phyloP scores from a whole-genome alignment of 2,329 filamentous ascomycete species.

The Pyrenophora tritici-repentis region DNA sequence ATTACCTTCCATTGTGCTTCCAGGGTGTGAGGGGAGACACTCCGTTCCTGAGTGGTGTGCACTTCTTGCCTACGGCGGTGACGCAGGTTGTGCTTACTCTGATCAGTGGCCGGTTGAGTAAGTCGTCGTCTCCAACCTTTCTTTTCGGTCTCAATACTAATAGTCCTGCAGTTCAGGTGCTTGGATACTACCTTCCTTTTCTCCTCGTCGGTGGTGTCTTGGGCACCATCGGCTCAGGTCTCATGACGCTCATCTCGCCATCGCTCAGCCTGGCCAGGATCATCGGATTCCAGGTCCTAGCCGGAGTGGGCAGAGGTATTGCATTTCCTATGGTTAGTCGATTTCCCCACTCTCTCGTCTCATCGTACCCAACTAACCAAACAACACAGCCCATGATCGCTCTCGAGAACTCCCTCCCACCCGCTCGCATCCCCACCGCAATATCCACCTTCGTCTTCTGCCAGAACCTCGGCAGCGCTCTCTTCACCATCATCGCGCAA shows the following conservation, averaged over 20 bases:
- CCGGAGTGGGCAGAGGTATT: slow-evolving; percentile 36
- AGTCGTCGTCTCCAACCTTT: neutral
- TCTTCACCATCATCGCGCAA: slow-evolving; percentile 27
- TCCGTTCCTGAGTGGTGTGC: slow-evolving; percentile 23
- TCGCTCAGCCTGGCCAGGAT: neutral
- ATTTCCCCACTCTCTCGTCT: neutral
- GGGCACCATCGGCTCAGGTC: neutral
- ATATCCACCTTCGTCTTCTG: slow-evolving; percentile 32
- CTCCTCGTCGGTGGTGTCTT: slow-evolving; percentile 26
- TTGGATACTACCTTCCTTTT: slow-evolving; percentile 53
- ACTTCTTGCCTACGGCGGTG: slow-evolving; percentile 22
- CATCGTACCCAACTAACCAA: neutral
- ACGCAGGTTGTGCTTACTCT: slow-evolving; percentile 50
- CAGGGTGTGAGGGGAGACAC: slow-evolving; percentile 65
- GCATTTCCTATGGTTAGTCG: neutral
- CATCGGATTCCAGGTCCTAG: slow-evolving; percentile 18
- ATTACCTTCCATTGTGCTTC: slow-evolving; percentile 73
- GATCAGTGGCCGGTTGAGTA: slow-evolving; percentile 37
- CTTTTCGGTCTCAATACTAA: neutral
- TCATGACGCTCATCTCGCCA: neutral
- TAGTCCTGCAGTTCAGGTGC: slow-evolving; percentile 37
- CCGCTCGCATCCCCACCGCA: slow-evolving; percentile 25
- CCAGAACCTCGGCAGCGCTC: slow-evolving; percentile 36
- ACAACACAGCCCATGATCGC: slow-evolving; percentile 19
- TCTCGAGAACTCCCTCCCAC: slow-evolving; percentile 26